Percentiles rank a stretch among this genome's conserved stretches.
Conservation (phyloP, 371 early-diverging fungal species). For the Dichotomocladium elegans region DNA sequence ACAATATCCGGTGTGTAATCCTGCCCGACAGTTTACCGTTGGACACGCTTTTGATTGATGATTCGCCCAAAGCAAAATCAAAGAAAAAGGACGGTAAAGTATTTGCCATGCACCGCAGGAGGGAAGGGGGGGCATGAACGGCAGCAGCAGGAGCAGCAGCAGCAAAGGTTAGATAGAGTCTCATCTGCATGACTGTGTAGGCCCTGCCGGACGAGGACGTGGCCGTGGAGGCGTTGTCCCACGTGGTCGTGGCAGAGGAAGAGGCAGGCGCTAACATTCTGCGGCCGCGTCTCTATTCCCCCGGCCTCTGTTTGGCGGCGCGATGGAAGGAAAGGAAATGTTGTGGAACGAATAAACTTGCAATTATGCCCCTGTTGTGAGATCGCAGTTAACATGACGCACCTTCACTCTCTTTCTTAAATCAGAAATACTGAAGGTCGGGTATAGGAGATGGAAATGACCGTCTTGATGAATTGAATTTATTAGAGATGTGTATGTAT, state of each 20-base stretch:
- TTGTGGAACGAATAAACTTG: constrained; percentile 1
- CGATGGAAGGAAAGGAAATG: not conserved
- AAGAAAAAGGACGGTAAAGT: constrained; percentile 56
- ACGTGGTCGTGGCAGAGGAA: constrained; percentile 50
- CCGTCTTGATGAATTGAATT: too few relatives aligned
- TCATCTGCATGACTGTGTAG: constrained; percentile 2
- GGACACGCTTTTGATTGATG: constrained; percentile 94
- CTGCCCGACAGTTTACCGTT: constrained; percentile 93
- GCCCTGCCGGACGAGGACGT: constrained; percentile 48
- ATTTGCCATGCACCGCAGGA: too few relatives aligned
- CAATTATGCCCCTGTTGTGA: not conserved
- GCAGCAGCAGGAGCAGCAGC: too few relatives aligned
- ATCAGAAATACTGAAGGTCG: too few relatives aligned
- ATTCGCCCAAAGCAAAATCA: constrained; percentile 86
- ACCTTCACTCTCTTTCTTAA: too few relatives aligned
- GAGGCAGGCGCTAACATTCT: constrained; percentile 38
- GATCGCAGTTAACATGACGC: too few relatives aligned
- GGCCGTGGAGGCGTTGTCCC: constrained; percentile 49
- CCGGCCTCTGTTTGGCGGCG: too few relatives aligned
- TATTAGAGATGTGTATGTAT: too few relatives aligned
- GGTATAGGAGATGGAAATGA: too few relatives aligned
- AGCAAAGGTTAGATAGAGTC: not conserved
- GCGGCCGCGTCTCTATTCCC: too few relatives aligned
- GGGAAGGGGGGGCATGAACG: too few relatives aligned
- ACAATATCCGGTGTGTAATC: constrained; percentile 92